Evolutionary conservation across 805 yeast genomes (phyloP), one percentile per base, ranked within the genome.

Genomic region (Brettanomyces naardenensis): DNA sequence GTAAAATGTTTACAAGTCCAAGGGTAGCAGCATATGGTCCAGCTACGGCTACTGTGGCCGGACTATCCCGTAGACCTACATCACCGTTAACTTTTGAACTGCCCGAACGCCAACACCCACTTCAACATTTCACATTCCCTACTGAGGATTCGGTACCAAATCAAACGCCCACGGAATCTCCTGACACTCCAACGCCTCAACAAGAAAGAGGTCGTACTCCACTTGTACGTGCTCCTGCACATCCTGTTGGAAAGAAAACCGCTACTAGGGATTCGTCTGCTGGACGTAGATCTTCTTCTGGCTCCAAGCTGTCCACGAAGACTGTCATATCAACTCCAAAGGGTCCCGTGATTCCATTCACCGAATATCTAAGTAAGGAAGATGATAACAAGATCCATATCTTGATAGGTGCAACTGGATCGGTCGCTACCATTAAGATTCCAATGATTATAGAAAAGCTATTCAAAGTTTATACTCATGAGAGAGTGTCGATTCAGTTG

Each of bases 341-440:
- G 34, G 75, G 80, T 2, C 82, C 85, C 1, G 77, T 79, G 14
- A 79, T 79, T 1, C 90, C 90, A 19, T 83, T 83, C 49, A 80
- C 80, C 22, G 78, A 82, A 46, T 83, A 76, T 54, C 66, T 84
- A 41, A 73, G 75, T 39, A 78, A 77, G 49, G 62, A 81, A 57
- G 92, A 86, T 54, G 95, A 86, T 55, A 83, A 80, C 31, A 89
- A 88, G 53, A 69, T 86, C 40, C 98, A 92, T 58, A 79, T 92
- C 31, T 65, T 92, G 40, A 67, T 92, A 31, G 98, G 94, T 15
- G 95, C 94, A 15, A 86, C 97, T 1, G 98, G 98, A 1, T 84
- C 95, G 2, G 97, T 92, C 3, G 98, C 98, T 4, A 86, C 97
- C 3, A 87, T 92, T 45, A 92, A 92, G 58, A 80, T 92, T 18